phyloP scores from a whole-genome alignment of 225 moss, liverwort and hornwort species.

The Polytrichum commune region DNA sequence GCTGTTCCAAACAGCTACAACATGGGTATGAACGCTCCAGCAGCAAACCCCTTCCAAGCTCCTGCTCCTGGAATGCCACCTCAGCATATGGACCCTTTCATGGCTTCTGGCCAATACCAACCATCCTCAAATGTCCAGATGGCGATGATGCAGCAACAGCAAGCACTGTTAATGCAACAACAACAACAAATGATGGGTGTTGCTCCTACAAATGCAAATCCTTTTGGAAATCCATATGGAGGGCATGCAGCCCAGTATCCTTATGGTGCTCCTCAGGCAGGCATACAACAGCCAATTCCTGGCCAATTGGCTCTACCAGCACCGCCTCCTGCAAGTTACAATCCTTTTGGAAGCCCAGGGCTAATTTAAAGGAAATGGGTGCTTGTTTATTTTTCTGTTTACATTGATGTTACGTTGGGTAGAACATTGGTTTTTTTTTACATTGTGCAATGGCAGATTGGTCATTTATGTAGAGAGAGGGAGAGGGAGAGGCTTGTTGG shows the following conservation, averaged over 20 bases:
- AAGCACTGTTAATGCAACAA: slow-evolving; percentile 73
- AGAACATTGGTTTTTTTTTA: slow-evolving; percentile 22
- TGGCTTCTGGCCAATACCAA: slow-evolving; percentile 85
- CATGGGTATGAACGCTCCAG: slow-evolving; percentile 56
- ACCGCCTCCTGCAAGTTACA: slow-evolving; percentile 57
- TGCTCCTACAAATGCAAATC: slow-evolving; percentile 50
- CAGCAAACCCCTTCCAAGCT: slow-evolving; percentile 80
- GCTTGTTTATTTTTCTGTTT: slow-evolving; percentile 13
- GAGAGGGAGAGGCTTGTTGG: too few relatives aligned
- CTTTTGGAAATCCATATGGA: slow-evolving; percentile 62
- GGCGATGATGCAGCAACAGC: slow-evolving; percentile 84
- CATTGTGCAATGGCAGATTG: slow-evolving; percentile 17
- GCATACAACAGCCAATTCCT: slow-evolving; percentile 24
- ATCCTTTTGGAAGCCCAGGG: slow-evolving; percentile 91
- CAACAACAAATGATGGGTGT: slow-evolving; percentile 61
- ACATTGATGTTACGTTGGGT: slow-evolving; percentile 11
- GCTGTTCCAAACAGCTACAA: slow-evolving; percentile 94
- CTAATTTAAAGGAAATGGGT: slow-evolving; percentile 50
- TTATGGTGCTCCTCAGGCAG: slow-evolving; percentile 46
- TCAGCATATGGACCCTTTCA: slow-evolving; percentile 77
- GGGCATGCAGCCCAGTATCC: slow-evolving; percentile 53
- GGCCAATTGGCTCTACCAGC: slow-evolving; percentile 70
- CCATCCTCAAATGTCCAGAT: slow-evolving; percentile 94
- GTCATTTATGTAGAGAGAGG: slow-evolving; percentile 27
- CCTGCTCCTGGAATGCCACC: slow-evolving; percentile 50